Base-by-base conservation (phyloP, 2,329 filamentous ascomycete species). In the Cladophialophora chaetospira region DNA sequence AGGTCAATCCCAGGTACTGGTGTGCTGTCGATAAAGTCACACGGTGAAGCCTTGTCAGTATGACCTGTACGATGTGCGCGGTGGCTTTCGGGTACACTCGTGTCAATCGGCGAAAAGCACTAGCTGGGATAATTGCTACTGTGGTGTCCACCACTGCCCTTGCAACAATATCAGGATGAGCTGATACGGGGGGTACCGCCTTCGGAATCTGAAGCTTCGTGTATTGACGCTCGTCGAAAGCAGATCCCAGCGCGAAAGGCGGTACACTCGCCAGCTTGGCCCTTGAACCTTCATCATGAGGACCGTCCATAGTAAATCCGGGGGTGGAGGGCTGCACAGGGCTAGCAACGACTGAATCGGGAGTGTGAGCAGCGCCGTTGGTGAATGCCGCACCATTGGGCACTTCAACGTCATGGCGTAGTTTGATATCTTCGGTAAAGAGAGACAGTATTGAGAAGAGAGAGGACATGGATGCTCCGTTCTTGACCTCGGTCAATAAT, bases 381-480 rank as follows among this genome's bases (percentile, higher is more conserved):
- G 65, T 69, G 48, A 67, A 66, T 54, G 68, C 75, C 4, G 75
- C 71, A 17, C 35, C 49, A 44, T 38, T 35, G 17, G 31, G 69
- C 63, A 53, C 67, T 71, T 3, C 71, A 73, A 81, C 79, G 0
- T 87, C 83, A 61, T 87, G 80, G 19, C 86, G 84, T 29, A 99
- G 77, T 63, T 89, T 88, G 51, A 99, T 86, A 67, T 97, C 92
- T 71, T 99, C 94, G 2, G 94, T 99, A 69, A 99, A 99, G 0
- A 99, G 79, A 1, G 93, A 96, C 74, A 99, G 85, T 64, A 99
- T 96, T 0, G 94, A 97, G 72, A 99, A 99, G 1, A 99, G 75
- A 0, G 94, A 99, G 4, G 94, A 99, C 93, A 99, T 97, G 1
- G 95, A 93, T 1, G 94, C 92, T 11, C 94, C 94, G 67, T 99